A percentile compares a stretch with the other conserved stretches of the same genome.
Conservation (phyloP, 179 eudicot species). For the Spergularia azorica region DNA sequence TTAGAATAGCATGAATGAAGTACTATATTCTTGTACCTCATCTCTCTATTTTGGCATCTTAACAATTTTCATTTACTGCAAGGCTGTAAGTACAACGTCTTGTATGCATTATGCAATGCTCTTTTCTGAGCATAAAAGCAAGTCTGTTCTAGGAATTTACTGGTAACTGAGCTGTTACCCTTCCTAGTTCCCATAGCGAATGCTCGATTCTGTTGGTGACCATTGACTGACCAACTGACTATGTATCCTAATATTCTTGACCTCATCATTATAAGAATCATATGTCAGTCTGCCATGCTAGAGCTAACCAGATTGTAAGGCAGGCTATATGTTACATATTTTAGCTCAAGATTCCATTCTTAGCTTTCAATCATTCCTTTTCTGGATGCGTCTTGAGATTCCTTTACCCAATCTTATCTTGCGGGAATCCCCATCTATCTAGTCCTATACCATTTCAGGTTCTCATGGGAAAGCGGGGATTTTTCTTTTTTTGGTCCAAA, state of each 20-base stretch:
- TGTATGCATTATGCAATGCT: background rate
- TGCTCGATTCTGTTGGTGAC: no score
- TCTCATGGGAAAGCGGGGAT: no score
- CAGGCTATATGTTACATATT: background rate
- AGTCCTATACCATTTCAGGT: background rate
- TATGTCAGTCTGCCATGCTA: no score
- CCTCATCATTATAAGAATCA: no score
- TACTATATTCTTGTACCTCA: background rate
- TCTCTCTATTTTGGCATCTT: conserved; percentile 7
- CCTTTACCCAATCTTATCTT: background rate
- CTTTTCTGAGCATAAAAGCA: background rate
- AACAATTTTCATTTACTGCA: background rate
- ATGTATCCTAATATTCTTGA: no score
- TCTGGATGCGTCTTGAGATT: background rate
- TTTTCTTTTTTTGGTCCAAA: background rate
- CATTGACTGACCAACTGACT: no score
- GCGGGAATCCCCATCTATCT: background rate
- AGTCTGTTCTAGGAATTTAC: no score
- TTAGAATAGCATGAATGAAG: background rate
- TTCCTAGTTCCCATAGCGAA: background rate
- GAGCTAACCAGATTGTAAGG: no score
- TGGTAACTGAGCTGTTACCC: background rate
- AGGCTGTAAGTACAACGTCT: background rate
- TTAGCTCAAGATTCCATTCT: background rate
- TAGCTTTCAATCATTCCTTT: background rate